Evolutionary conservation across 768 basidiomycete genomes (phyloP).

Genomic region (Leccinum sublutescens): DNA sequence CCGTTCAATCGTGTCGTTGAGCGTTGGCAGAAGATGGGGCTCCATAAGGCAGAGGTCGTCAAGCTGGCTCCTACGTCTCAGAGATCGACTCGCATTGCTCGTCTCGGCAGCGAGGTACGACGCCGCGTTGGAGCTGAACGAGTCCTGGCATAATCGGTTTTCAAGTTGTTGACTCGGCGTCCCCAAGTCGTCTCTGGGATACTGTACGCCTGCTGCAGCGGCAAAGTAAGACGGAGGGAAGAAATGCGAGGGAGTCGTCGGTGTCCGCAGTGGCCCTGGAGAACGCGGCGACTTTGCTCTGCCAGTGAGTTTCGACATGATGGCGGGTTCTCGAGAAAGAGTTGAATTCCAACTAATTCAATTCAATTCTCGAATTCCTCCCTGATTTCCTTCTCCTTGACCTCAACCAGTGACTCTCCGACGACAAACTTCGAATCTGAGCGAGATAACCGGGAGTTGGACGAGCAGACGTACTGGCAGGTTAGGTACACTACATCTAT

Average conservation of each 20-base stretch:
- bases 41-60: constrained; percentile 60
- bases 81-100: neutral
- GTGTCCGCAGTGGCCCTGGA: constrained; percentile 34
- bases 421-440: too few relatives aligned
- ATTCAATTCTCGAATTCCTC: neutral
- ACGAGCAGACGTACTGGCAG: too few relatives aligned
- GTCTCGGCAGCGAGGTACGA: constrained; percentile 6
- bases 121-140: constrained; percentile 19
- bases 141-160: constrained; percentile 2
- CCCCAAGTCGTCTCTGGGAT: constrained; percentile 14
- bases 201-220: constrained; percentile 43
- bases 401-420: constrained; percentile 28
- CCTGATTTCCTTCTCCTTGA: constrained; percentile 33
- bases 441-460: too few relatives aligned
- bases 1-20: constrained; percentile 68
- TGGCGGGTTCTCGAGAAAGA: neutral
- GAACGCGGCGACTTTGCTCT: constrained; percentile 45
- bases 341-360: neutral
- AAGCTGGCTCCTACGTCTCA: constrained; percentile 40
- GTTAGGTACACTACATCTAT: too few relatives aligned
- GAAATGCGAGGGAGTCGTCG: constrained; percentile 38
- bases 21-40: constrained; percentile 62
- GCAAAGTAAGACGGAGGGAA: constrained; percentile 58
- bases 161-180: constrained; percentile 4
- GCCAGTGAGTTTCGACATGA: constrained; percentile 12